phyloP scores from a whole-genome alignment of 495 filamentous ascomycete species.

The Aspergillus carlsbadensis region DNA sequence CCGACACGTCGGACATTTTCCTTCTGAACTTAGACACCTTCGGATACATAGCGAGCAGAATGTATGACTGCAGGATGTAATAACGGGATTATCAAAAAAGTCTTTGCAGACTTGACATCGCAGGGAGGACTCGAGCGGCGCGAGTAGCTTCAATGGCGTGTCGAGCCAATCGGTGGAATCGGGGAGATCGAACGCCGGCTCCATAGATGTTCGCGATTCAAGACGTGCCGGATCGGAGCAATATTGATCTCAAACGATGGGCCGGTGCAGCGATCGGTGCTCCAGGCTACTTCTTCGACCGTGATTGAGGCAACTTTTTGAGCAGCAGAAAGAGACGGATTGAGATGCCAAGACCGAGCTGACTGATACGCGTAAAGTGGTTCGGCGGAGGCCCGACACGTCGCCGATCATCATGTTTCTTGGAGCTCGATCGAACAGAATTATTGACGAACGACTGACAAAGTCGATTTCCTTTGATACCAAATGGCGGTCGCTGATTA shows the following conservation, averaged over 20 bases:
- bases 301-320: not conserved
- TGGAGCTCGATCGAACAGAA: not conserved
- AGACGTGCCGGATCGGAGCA: not conserved
- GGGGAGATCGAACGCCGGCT: slow-evolving; percentile 60
- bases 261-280: not conserved
- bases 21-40: slow-evolving; percentile 72
- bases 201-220: slow-evolving; percentile 28
- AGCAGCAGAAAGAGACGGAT: slow-evolving; percentile 5
- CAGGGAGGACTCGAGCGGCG: slow-evolving; percentile 77
- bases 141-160: slow-evolving; percentile 72
- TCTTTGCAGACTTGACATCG: slow-evolving; percentile 98
- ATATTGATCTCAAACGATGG: not conserved
- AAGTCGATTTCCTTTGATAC: not conserved
- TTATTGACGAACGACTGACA: not conserved
- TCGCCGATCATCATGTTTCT: slow-evolving; percentile 28
- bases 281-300: not conserved
- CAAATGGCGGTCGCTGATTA: slow-evolving; percentile 58
- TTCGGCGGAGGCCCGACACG: slow-evolving; percentile 26
- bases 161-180: slow-evolving; percentile 92
- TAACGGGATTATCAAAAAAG: slow-evolving; percentile 88
- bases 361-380: slow-evolving; percentile 54
- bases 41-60: slow-evolving; percentile 97
- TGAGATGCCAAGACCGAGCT: slow-evolving; percentile 41
- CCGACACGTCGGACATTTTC: slow-evolving; percentile 84
- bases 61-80: slow-evolving; percentile 91